These are phyloP conservation scores for Aspergillus proliferans DNA, from an alignment of 2,329 filamentous ascomycete species.

Conservation along the genomic window DNA sequence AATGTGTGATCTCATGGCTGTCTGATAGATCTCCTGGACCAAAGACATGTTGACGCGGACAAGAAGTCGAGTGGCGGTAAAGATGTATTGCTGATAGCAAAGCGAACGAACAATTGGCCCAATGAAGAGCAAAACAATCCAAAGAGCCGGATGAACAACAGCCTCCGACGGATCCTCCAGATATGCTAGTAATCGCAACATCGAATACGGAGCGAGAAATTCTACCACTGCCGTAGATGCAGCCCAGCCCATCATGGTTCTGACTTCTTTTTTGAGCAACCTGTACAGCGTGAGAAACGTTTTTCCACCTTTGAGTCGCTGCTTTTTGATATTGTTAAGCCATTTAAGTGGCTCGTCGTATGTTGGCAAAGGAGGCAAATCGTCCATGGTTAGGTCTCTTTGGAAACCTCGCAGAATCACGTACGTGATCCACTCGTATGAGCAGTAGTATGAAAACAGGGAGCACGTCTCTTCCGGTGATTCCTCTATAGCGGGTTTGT, in stretches of 20 bases:
- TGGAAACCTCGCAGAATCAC: slow-evolving; percentile 24
- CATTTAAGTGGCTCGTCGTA: slow-evolving; percentile 25
- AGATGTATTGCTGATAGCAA: slow-evolving; percentile 53
- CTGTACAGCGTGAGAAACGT: slow-evolving; percentile 20
- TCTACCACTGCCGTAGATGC: slow-evolving; percentile 32
- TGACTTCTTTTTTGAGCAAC: slow-evolving; percentile 20
- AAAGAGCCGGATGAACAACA: slow-evolving; percentile 46
- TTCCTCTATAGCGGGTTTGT: slow-evolving; percentile 4
- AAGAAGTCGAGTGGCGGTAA: slow-evolving; percentile 51
- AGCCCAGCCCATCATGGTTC: slow-evolving; percentile 22
- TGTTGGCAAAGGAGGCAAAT: slow-evolving; percentile 25
- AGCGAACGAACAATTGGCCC: slow-evolving; percentile 47
- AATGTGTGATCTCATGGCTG: slow-evolving; percentile 50
- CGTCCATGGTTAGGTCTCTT: slow-evolving; percentile 24
- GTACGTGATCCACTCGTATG: slow-evolving; percentile 30
- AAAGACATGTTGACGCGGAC: slow-evolving; percentile 53
- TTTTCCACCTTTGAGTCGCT: slow-evolving; percentile 21
- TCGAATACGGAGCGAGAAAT: slow-evolving; percentile 48
- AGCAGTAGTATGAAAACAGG: slow-evolving; percentile 26
- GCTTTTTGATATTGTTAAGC: slow-evolving; percentile 18
- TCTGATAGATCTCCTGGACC: slow-evolving; percentile 54
- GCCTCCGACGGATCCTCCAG: slow-evolving; percentile 43
- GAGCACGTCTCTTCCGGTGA: slow-evolving; percentile 29
- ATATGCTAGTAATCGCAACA: slow-evolving; percentile 50
- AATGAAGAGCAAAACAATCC: slow-evolving; percentile 50